Base-by-base conservation (phyloP, 1,139 yeast species). In the Arxiozyma slooffiae region DNA sequence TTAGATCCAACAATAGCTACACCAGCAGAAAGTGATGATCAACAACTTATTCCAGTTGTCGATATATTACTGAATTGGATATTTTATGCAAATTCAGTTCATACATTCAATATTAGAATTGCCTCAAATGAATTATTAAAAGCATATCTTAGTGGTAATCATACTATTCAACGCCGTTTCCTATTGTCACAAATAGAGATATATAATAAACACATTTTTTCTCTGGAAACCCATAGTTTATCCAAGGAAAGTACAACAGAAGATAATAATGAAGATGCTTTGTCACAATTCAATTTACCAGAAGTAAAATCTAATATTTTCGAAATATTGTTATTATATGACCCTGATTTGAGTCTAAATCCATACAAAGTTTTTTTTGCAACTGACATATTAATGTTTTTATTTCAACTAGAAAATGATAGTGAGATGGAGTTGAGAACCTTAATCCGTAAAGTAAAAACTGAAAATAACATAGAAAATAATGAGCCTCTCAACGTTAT, bases 281-380 rank as follows among this genome's bases (percentile, higher is more conserved):
- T 30, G 16, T 11, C 24, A 30, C 34, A 7, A 20, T 4, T 2
- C 16, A 38, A 36, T n/a, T n/a, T 22, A 17, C 7, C 41, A 7
- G 23, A 20, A 6, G 14, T 45, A 6, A 57, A 57, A 22, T 42
- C 54, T 5, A 87, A 87, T 62, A 67, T 92, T 1, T 80, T 92
- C 51, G 72, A 80, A 21, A 78, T 85, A 0, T 68, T 92, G 7
- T 76, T 88, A 62, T 94, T 85, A 57, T 88, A 85, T 60, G 94
- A 89, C 58, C 78, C 87, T 1, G 89, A 85, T 20, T 70, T 78
- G 46, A 79, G 82, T 52, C 68, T 89, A 43, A 90, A 94, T 58
- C 97, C 98, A 0, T 92, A 88, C 64, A 80, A 82, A 60, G 71
- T 81, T 0, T 94, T 96, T 95, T 90, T 92, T 69, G 82, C 97